Evolutionary conservation across 352 stramenopile genomes (phyloP).

Genomic region (Albugo candida): DNA sequence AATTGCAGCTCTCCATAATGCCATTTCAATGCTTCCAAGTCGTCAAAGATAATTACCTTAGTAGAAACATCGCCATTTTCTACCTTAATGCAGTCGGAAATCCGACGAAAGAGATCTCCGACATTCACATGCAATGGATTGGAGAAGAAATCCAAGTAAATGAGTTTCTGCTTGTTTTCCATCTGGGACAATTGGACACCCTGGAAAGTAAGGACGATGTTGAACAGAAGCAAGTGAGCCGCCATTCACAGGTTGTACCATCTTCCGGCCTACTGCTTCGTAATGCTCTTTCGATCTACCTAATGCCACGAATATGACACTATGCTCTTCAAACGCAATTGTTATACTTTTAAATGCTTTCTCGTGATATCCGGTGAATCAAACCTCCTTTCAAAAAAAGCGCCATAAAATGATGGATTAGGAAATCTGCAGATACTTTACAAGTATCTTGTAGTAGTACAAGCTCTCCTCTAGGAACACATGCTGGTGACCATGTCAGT

Average conservation of each 20-base stretch:
- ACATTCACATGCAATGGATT: conserved; percentile 4
- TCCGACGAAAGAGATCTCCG: conserved; percentile 1
- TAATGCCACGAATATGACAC: conserved; percentile 36
- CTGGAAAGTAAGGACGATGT: not conserved
- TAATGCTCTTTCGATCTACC: conserved; percentile 36
- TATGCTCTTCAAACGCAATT: conserved; percentile 14
- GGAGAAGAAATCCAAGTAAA: conserved; percentile 7
- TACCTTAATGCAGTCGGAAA: not conserved
- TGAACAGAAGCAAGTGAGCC: not conserved
- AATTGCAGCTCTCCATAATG: conserved; percentile 19
- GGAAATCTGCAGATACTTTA: conserved; percentile 27
- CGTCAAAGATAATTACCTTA: conserved; percentile 28
- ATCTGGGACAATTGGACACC: conserved; percentile 3
- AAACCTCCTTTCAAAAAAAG: conserved; percentile 48
- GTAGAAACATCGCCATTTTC: not conserved
- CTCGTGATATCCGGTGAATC: not conserved
- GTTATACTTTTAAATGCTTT: too few species aligned
- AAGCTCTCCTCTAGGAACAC: conserved; percentile 26
- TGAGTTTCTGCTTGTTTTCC: not conserved
- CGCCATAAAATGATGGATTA: conserved; percentile 52
- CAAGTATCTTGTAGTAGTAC: conserved; percentile 35
- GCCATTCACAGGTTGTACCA: conserved; percentile 15
- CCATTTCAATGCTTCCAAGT: conserved; percentile 40
- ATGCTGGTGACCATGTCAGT: conserved; percentile 29
- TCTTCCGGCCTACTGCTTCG: conserved; percentile 33